Evolutionary conservation across 257 asterid genomes (phyloP).

Genomic region (Solanum acaule): DNA sequence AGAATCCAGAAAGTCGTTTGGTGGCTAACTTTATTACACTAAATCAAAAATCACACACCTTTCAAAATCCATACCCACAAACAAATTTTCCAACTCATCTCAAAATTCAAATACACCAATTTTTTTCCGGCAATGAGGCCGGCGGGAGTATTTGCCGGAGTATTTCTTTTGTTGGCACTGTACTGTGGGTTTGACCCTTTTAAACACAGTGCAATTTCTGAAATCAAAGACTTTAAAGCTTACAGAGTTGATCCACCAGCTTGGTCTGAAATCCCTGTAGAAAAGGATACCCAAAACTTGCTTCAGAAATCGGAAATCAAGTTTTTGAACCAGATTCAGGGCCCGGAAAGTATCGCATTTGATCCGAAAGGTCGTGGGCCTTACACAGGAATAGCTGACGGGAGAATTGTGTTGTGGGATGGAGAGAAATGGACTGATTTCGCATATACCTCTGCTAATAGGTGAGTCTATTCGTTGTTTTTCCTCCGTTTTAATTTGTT

Average conservation of each 20-base stretch:
- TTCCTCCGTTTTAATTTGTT: not conserved
- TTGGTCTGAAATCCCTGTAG: conserved; percentile 53
- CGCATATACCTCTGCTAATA: conserved; percentile 80
- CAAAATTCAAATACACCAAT: not conserved
- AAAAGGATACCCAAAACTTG: conserved; percentile 45
- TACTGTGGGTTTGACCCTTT: conserved; percentile 90
- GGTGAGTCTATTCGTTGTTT: conserved; percentile 24
- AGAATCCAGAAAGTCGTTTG: not conserved
- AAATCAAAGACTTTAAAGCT: conserved; percentile 57
- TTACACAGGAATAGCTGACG: conserved; percentile 88
- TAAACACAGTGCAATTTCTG: conserved; percentile 53
- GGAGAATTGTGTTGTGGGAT: conserved; percentile 79
- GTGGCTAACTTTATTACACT: not conserved
- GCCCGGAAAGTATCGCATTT: conserved; percentile 88
- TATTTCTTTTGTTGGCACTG: conserved; percentile 44
- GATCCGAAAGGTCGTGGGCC: conserved; percentile 90
- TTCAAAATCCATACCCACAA: not conserved
- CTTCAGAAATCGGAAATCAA: conserved; percentile 78
- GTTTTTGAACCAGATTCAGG: conserved; percentile 68
- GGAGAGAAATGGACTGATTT: conserved; percentile 71
- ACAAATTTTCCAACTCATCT: not conserved
- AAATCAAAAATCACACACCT: not conserved
- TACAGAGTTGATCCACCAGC: conserved; percentile 55
- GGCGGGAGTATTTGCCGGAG: conserved; percentile 33
- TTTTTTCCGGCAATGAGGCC: conserved; percentile 29